phyloP scores from a whole-genome alignment of 148 eudicot genomes.

The Drosera capensis region DNA sequence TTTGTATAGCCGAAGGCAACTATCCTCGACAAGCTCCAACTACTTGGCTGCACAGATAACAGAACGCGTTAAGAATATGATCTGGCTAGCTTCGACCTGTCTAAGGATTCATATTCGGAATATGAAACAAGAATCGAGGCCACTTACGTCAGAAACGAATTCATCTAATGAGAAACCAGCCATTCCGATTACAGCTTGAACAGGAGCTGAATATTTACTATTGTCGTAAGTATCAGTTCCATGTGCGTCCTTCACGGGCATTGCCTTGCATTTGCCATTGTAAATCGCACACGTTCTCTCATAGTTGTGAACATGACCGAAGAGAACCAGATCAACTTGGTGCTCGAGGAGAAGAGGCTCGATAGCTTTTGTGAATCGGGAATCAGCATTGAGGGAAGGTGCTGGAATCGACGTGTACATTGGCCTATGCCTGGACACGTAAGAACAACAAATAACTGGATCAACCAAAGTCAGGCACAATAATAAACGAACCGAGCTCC shows the following conservation, averaged over 20 bases:
- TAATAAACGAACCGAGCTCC: no score
- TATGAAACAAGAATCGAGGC: not conserved
- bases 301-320: constrained; percentile 10
- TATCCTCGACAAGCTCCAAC: constrained; percentile 53
- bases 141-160: constrained; percentile 12
- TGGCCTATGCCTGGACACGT: constrained; percentile 84
- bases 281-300: constrained; percentile 42
- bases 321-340: constrained; percentile 15
- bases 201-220: constrained; percentile 51
- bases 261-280: constrained; percentile 34
- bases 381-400: constrained; percentile 25
- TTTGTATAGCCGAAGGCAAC: constrained; percentile 40
- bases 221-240: constrained; percentile 52
- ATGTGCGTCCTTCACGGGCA: constrained; percentile 42
- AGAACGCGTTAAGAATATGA: not conserved
- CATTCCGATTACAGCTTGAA: constrained; percentile 81
- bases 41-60: constrained; percentile 10
- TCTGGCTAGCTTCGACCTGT: not conserved
- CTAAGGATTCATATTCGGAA: not conserved
- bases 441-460: no score
- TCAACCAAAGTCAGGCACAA: no score
- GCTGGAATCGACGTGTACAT: constrained; percentile 49
- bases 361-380: constrained; percentile 28
- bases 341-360: constrained; percentile 88
- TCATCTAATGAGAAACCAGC: constrained; percentile 66